Evolutionary conservation across 2,329 filamentous ascomycete species (phyloP), one percentile per base, ranked within the genome.

Genomic region (Venturia effusa): DNA sequence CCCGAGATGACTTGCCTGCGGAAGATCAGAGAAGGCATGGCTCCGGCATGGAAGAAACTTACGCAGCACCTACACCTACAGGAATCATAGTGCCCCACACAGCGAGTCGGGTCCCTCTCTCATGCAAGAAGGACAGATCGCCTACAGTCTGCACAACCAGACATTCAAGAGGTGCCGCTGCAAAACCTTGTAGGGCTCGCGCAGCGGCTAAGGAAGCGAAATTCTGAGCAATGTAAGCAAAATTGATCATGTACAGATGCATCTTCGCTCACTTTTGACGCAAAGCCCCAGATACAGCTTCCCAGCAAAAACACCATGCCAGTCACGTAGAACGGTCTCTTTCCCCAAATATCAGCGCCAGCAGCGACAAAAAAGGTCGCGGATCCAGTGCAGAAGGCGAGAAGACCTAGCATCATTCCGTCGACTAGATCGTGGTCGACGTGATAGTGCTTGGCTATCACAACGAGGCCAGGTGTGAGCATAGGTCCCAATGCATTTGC

Each of bases 351-450:
- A 61, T 81, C 79, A 1, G 80, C 80, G 5, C 83, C 71, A 0
- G 81, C 80, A 67, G 81, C 81, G 66, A 79, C 76, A 61, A 83
- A 72, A 67, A 83, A 79, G 45, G 82, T 75, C 1, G 76, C 77
- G 1, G 80, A 68, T 4, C 80, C 80, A 24, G 82, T 75, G 40
- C 27, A 34, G 32, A 63, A 61, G 5, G 32, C 75, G 73, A 55
- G 30, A 7, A 55, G 30, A 30, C 48, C 48, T 30, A 55, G 24
- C 17, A 83, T 73, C 41, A 81, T 79, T 5, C 80, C 70, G 79
- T 79, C 81, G 0, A 79, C 78, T 0, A 79, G 80, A 4, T 76
- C 71, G 67, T 81, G 76, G 0, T 77, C 74, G 4, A 82, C 72
- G 1, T 55, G 48, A 22, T 55, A 55, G 7, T 71, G 71, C 4